Base-by-base conservation (phyloP, 208 protist species). In the Trypanosoma caninum region DNA sequence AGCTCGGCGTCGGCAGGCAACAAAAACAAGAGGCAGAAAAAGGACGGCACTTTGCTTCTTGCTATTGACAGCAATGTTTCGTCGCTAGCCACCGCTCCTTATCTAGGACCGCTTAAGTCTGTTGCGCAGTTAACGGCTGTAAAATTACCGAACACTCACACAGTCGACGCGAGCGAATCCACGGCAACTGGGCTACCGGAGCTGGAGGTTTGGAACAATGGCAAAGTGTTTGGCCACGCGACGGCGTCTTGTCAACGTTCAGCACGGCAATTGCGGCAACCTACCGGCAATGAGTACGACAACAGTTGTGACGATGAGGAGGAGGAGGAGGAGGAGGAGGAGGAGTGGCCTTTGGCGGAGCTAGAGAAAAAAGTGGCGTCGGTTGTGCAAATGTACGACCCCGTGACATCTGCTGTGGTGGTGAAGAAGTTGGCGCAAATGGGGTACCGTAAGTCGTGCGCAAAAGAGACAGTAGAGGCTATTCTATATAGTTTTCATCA, bases 381-480 rank as follows among this genome's bases (percentile, higher is more conserved):
- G 20, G 78, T 94, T 50, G 80, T 92, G 27, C 84, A 91, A 46
- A 46, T 89, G 35, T 86, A 85, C 34, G 88, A 91, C 40, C 84
- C 88, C 2, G 82, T 94, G 25, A 94, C 88, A 30, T 66, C 80
- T 16, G 67, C 75, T 20, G 82, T 83, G 30, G 74, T 94, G 2
- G 84, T 92, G 46, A 88, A 85, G 65, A 92, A 92, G 59, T 51
- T 94, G 14, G 52, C 76, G 22, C 70, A 82, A 47, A 78, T 87
- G 55, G 87, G 87, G 16, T 94, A 87, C 54, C 72, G 63, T 18
- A 74, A 59, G 0, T 34, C 64, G 0, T 59, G 58, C 34, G 84
- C 76, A 1, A 51, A 48, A 51, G 28, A 50, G 6, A 60, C 55
- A 1, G 87, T 94, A 11, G 80, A 89, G 60, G 37, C 46, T n/a